Conservation (phyloP, 805 yeast species). For the Nakazawaea laoshanensis region DNA sequence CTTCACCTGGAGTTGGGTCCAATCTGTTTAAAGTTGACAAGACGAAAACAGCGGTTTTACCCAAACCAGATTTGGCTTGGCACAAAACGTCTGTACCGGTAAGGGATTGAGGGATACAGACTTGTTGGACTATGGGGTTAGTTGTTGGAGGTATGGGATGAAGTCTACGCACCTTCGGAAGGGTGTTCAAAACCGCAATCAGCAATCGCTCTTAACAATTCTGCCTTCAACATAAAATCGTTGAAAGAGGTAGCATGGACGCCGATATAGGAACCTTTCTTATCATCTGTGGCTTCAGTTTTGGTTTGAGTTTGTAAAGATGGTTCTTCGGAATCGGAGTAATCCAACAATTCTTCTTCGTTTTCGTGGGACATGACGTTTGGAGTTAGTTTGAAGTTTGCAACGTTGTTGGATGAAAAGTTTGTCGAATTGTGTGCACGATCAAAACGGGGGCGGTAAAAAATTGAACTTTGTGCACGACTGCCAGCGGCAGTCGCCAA, state of each 20-base stretch:
- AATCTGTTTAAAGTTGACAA: constrained; percentile 92
- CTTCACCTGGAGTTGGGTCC: constrained; percentile 96
- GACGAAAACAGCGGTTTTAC: constrained; percentile 98
- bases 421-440: too few relatives aligned
- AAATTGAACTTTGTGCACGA: too few relatives aligned
- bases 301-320: constrained; percentile 58
- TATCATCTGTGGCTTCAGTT: constrained; percentile 43
- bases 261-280: constrained; percentile 97
- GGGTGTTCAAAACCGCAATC: constrained; percentile 99
- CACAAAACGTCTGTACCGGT: constrained; percentile 96
- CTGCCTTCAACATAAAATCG: constrained; percentile 95
- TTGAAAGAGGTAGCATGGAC: constrained; percentile 98
- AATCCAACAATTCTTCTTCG: constrained; percentile 98
- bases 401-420: too few relatives aligned
- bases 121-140: constrained; percentile 74
- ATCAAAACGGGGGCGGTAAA: too few relatives aligned
- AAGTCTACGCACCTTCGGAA: constrained; percentile 78
- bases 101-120: constrained; percentile 95
- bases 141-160: constrained; percentile 1
- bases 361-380: constrained; percentile 80
- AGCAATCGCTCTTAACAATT: constrained; percentile 92
- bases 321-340: constrained; percentile 97
- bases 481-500: too few relatives aligned
- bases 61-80: constrained; percentile 99
- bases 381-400: background rate